Percentiles rank a stretch among this genome's conserved stretches.
Conservation (phyloP, 768 basidiomycete species). For the Hortiboletus flavorubellus region DNA sequence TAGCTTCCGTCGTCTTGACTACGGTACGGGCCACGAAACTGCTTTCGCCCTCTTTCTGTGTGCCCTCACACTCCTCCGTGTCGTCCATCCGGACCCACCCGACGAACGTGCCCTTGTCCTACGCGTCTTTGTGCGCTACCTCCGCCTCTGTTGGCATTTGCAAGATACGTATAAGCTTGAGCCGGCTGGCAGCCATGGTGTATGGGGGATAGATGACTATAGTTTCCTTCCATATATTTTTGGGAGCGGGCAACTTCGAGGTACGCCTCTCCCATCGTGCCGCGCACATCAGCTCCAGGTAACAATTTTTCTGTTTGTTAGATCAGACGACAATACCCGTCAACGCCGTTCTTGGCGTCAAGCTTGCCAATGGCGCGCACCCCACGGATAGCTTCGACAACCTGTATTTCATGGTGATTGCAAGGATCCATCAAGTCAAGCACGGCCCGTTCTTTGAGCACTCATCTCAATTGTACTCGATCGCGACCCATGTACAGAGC, state of each 20-base stretch:
- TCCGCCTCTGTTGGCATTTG: conserved; percentile 77
- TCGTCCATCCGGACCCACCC: conserved; percentile 52
- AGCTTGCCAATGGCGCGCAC: conserved; percentile 30
- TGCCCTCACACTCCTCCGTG: conserved; percentile 64
- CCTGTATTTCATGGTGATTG: conserved; percentile 76
- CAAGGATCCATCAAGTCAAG: conserved; percentile 78
- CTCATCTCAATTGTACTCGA: conserved; percentile 83
- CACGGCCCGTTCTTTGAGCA: conserved; percentile 89
- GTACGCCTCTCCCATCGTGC: conserved; percentile 33
- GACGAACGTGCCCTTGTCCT: conserved; percentile 62
- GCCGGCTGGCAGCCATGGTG: conserved; percentile 96
- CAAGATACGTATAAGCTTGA: conserved; percentile 90
- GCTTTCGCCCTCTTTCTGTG: conserved; percentile 81
- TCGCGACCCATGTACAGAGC: conserved; percentile 82
- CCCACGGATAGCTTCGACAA: conserved; percentile 44
- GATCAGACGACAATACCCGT: conserved; percentile 66
- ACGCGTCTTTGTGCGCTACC: conserved; percentile 72
- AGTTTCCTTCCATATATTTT: conserved; percentile 87
- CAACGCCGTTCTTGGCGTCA: conserved; percentile 56
- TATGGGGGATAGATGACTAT: conserved; percentile 96
- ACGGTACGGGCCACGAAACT: conserved; percentile 95
- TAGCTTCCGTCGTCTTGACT: conserved; percentile 88
- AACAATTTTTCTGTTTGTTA: conserved; percentile 24
- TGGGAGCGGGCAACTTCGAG: conserved; percentile 86
- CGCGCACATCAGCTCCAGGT: background rate